Evolutionary conservation across 2,329 filamentous ascomycete species (phyloP), one percentile per base, ranked within the genome.

Genomic region (Ramularia collo-cygni): DNA sequence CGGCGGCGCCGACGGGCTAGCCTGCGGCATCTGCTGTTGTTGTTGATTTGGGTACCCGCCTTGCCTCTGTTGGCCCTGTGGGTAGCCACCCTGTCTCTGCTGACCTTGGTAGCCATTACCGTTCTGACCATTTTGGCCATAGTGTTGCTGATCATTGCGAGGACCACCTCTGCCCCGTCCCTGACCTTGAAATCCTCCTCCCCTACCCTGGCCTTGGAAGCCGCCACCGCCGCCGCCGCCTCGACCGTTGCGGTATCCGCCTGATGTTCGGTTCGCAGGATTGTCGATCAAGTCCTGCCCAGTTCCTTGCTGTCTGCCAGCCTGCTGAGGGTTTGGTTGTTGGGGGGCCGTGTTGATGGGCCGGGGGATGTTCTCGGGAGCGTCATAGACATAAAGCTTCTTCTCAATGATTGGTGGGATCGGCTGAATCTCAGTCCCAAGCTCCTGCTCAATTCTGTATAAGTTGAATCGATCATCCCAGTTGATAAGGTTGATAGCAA

Each of bases 401-500:
- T 95, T 96, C 71, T 98, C 92, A 51, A 98, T 98, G 53, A 79
- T 83, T 37, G 80, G 76, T 13, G 92, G 92, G 57, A 98, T 98
- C n/a, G 92, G 82, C 60, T 92, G 85, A 46, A 98, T 98, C 67
- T 98, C 92, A 5, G 92, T 98, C 37, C 92, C 92, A 28, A 98
- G 74, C 59, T 98, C 92, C 55, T 93, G 85, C 66, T 98, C 92
- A 54, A 98, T 98, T 64, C 93, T 93, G 73, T 98, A 98, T 14
- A 98, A 76, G 65, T 96, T 98, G 75, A 95, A 96, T 18, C 92
- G 81, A 64, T 98, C 92, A 42, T 98, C 92, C 92, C 92, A 98
- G 65, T 94, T 96, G 74, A 98, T 98, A 63, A 98, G 72, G 67
- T 98, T 98, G 62, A 98, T 98, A 50, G 93, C 93, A 53, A 98